Percentiles rank a stretch among this genome's conserved stretches.
Evolutionary conservation across 495 filamentous ascomycete species (phyloP).

Genomic region (Mycothermus thermophilus): DNA sequence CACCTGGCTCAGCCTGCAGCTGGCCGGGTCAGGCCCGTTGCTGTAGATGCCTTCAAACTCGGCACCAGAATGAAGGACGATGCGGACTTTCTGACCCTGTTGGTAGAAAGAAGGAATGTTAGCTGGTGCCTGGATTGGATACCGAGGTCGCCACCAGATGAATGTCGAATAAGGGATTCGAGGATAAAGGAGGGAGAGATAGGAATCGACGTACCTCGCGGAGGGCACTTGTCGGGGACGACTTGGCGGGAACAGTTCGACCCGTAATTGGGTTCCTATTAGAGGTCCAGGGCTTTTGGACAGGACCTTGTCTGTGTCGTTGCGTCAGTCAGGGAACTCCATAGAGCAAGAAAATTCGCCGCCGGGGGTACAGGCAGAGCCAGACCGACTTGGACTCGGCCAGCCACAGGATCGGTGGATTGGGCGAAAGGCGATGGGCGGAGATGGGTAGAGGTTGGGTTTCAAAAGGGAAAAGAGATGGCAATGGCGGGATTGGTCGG

Average conservation of each 20-base stretch:
- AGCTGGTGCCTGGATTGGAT: no score
- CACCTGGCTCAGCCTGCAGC: slow-evolving; percentile 72
- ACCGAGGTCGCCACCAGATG: no score
- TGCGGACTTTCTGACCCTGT: slow-evolving; percentile 53
- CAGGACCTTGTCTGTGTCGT: slow-evolving; percentile 26
- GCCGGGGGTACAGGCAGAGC: slow-evolving; percentile 1
- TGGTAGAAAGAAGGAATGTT: no score
- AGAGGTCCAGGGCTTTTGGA: slow-evolving; percentile 25
- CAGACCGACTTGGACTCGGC: not conserved
- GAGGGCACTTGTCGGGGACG: slow-evolving; percentile 17
- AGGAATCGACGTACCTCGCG: slow-evolving; percentile 22
- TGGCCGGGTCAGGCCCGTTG: slow-evolving; percentile 47
- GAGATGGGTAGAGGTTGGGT: no score
- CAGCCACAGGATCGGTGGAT: not conserved
- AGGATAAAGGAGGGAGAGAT: not conserved
- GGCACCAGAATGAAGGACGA: slow-evolving; percentile 57
- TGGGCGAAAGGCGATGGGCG: no score
- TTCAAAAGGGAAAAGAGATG: no score
- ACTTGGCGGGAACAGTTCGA: slow-evolving; percentile 17
- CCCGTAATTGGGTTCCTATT: slow-evolving; percentile 27
- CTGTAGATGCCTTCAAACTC: slow-evolving; percentile 51
- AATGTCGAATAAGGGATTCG: no score
- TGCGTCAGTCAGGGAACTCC: slow-evolving; percentile 9
- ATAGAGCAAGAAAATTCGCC: not conserved
- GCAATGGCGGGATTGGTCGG: no score